Base-by-base conservation (phyloP, 2,329 filamentous ascomycete species). In the Tolypocladium amazonense region DNA sequence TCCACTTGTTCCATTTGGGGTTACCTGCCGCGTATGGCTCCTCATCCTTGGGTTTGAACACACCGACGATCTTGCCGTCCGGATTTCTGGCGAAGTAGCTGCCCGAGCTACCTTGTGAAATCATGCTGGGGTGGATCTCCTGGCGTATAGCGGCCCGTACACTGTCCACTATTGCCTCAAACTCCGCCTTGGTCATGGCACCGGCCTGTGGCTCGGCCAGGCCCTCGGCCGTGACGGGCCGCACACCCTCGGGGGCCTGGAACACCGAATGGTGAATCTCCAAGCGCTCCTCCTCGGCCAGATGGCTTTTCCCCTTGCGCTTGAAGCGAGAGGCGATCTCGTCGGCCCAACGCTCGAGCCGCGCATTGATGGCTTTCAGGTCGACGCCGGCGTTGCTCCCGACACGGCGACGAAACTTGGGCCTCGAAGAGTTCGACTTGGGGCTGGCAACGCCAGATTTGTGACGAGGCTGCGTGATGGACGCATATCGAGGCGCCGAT, bases 1-100 rank as follows among this genome's bases (percentile, higher is more conserved):
- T 92, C 94, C 94, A 99, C 76, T 99, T 99, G 67, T 95, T 97
- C 93, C 93, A 97, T 73, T 99, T 99, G 7, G 94, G 94, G 71
- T 99, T 99, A 66, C 91, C 89, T 38, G 90, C 94, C 1, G 94
- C 94, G 71, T 97, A 99, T 0, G 94, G 94, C 73, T 99, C 95
- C 76, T 99, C 94, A 67, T 99, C 94, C 76, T 99, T 99, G 50
- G 94, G 94, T 73, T 99, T 99, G 77, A 99, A 99, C 5, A 99
- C 94, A 41, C 92, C 94, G 4, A 99, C 91, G 20, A 97, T 90
- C 77, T 96, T 97, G 57, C 94, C 94, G 60, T 93, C 88, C 1
- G 84, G 84, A 68, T 96, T 96, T 61, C 92, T 84, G 33, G 94
- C 94, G 80, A 99, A 99, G 77, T 99, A 99, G 73, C 92, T 97